These are phyloP conservation scores for Vicia villosa DNA, from an alignment of 306 rosid species.

Conservation along the genomic window DNA sequence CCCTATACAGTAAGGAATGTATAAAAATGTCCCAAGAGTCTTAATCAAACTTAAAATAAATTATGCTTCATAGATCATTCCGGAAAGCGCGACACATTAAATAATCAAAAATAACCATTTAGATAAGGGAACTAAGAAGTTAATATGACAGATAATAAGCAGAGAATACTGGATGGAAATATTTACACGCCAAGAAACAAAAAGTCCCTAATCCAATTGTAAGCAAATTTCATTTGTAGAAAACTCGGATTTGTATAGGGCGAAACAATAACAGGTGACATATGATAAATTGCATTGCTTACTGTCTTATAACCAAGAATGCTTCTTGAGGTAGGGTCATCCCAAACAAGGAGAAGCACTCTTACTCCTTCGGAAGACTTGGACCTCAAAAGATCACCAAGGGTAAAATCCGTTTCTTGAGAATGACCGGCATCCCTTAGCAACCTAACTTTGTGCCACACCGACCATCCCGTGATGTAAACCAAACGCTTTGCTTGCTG, in stretches of 20 bases:
- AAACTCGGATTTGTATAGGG: too few species aligned
- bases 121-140: too few species aligned
- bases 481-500: constrained; percentile 68
- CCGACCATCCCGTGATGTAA: constrained; percentile 97
- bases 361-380: constrained; percentile 97
- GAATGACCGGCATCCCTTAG: constrained; percentile 61
- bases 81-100: neutral
- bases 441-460: constrained; percentile 85
- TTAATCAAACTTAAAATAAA: constrained; percentile 29
- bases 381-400: constrained; percentile 82
- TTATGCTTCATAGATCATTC: neutral
- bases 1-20: neutral
- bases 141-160: too few species aligned
- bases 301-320: constrained; percentile 84
- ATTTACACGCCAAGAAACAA: too few species aligned
- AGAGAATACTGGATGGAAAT: too few species aligned
- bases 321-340: constrained; percentile 93
- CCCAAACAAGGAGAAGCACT: constrained; percentile 97
- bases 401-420: constrained; percentile 42
- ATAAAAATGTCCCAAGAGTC: constrained; percentile 14
- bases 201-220: too few species aligned
- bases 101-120: neutral
- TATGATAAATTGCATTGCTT: constrained; percentile 43
- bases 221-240: too few species aligned
- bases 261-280: neutral